phyloP scores from a whole-genome alignment of 2,329 filamentous ascomycete genomes.

The Incumbomyces lentus region DNA sequence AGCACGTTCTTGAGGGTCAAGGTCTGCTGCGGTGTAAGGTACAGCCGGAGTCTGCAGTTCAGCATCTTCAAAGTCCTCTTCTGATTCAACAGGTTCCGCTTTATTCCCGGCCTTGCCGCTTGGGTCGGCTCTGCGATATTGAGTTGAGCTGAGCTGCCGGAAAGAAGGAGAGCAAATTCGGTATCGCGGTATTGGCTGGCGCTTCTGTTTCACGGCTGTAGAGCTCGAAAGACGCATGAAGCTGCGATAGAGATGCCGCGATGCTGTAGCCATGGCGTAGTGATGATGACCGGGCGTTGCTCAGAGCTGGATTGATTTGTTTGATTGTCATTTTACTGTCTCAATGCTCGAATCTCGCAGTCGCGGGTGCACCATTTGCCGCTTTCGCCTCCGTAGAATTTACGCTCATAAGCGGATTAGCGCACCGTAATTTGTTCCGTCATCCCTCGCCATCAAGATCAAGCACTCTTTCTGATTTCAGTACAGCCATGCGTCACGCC shows the following conservation, averaged over 20 bases:
- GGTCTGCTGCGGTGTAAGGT: slow-evolving; percentile 13
- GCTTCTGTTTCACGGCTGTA: slow-evolving; percentile 17
- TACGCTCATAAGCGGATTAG: not conserved
- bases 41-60: slow-evolving; percentile 8
- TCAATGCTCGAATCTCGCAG: not conserved
- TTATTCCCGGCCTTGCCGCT: not conserved
- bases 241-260: slow-evolving; percentile 17
- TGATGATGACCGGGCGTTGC: too few species aligned
- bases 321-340: too few species aligned
- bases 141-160: slow-evolving; percentile 14
- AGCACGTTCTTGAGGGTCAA: slow-evolving; percentile 17
- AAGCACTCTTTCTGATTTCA: not conserved
- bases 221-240: slow-evolving; percentile 14
- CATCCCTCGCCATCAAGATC: not conserved
- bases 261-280: slow-evolving; percentile 18
- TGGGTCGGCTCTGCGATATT: slow-evolving; percentile 9
- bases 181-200: slow-evolving; percentile 6
- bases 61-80: slow-evolving; percentile 5
- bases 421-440: not conserved
- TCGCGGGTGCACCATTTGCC: not conserved
- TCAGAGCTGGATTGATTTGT: too few species aligned
- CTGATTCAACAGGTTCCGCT: not conserved
- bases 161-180: slow-evolving; percentile 6
- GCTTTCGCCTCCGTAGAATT: not conserved
- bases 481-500: not conserved